phyloP scores from a whole-genome alignment of 345 rosid genomes.

The Aquilaria malaccensis region DNA sequence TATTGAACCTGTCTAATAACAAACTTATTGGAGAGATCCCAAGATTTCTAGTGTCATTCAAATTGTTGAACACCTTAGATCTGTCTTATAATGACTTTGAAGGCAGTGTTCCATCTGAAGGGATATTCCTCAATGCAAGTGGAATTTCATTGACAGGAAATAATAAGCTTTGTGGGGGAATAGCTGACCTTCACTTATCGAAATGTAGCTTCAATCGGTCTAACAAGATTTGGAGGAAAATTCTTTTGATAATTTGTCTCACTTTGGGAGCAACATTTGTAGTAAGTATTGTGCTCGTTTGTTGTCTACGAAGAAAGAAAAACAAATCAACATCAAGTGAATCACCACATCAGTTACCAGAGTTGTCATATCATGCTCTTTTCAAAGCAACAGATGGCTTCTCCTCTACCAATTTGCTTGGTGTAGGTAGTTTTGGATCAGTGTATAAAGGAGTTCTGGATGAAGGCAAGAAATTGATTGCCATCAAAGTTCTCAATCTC shows the following conservation, averaged over 20 bases:
- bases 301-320: not conserved
- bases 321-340: not conserved
- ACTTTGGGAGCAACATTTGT: not conserved
- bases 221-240: not conserved
- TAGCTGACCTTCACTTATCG: not conserved
- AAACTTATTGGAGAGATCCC: constrained; percentile 25
- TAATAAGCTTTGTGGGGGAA: constrained; percentile 30
- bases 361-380: constrained; percentile 1
- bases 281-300: not conserved
- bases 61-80: constrained; percentile 6
- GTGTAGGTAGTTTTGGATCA: constrained; percentile 19
- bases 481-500: constrained; percentile 30
- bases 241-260: not conserved
- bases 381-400: constrained; percentile 19
- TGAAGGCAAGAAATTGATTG: not conserved
- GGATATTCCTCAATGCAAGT: constrained; percentile 28
- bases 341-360: not conserved
- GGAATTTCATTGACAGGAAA: constrained; percentile 24
- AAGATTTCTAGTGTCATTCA: not conserved
- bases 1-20: constrained; percentile 30
- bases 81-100: constrained; percentile 36
- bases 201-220: constrained; percentile 1
- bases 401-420: constrained; percentile 17
- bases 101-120: constrained; percentile 28
- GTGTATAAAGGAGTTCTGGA: constrained; percentile 23